Evolutionary conservation across 2,329 filamentous ascomycete species (phyloP).

Genomic region (Colletotrichum sojae): DNA sequence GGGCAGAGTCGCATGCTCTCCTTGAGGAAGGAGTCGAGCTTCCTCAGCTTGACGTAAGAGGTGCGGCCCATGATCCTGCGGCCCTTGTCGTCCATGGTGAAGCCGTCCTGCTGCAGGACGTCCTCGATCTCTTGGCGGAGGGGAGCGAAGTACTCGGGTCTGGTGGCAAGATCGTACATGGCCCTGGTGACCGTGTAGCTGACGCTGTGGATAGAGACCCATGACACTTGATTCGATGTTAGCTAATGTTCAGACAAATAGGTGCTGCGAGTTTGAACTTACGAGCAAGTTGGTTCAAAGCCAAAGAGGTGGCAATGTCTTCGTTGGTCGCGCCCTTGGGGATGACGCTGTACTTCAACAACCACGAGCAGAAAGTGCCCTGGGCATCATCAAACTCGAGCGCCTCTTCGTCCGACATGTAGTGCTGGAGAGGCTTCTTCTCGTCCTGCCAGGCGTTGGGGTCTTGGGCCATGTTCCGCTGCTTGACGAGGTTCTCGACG

Average conservation of each 20-base stretch:
- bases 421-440: constrained; percentile 26
- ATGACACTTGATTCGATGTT: background rate
- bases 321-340: constrained; percentile 18
- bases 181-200: constrained; percentile 48
- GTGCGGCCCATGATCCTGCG: constrained; percentile 24
- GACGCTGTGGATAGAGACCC: constrained; percentile 29
- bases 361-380: constrained; percentile 28
- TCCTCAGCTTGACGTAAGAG: constrained; percentile 43
- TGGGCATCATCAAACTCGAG: constrained; percentile 27
- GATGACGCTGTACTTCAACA: constrained; percentile 26
- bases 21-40: constrained; percentile 54
- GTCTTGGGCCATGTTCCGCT: constrained; percentile 1
- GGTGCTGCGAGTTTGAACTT: background rate
- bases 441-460: constrained; percentile 8
- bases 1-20: constrained; percentile 52
- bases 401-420: constrained; percentile 27
- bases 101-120: constrained; percentile 52
- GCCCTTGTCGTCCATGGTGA: constrained; percentile 26
- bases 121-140: constrained; percentile 59
- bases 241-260: background rate
- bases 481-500: constrained; percentile 26
- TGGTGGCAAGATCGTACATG: constrained; percentile 55
- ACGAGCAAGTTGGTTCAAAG: constrained; percentile 21
- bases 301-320: constrained; percentile 24
- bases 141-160: constrained; percentile 56